Base-by-base conservation (phyloP, 1,284 basidiomycete species). In the Anthracocystis panici-leucophaei region DNA sequence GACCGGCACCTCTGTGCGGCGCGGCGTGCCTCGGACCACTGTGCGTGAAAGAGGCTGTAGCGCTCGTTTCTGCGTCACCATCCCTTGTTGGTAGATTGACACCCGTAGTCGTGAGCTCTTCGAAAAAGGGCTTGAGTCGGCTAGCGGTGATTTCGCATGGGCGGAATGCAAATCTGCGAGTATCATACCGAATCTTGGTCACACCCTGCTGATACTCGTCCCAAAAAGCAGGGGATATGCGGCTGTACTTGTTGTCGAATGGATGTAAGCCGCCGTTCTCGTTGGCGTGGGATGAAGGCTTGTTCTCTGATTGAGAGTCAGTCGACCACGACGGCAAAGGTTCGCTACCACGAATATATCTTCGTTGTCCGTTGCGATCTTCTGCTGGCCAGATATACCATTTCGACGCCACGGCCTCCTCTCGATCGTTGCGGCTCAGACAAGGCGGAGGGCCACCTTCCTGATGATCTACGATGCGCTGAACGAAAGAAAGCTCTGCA, bases 111-210 rank as follows among this genome's bases (percentile, higher is more conserved):
- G 52, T 56, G 12, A 77, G 35, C 41, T 78, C 62, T 44, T 77
- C 68, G 25, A 80, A 74, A 42, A 77, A 80, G 1, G 63, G 61
- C 10, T 38, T 64, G 8, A 82, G 63, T 1, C 75, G 72, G 33
- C 68, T 70, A 4, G 79, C 77, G 4, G 74, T 64, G 58, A 78
- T 77, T 44, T 80, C 80, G 51, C 71, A 69, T 0, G 80, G 78
- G 10, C 75, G 64, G n/a, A 80, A 73, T 5, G 80, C 65, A 54
- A 82, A 80, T 33, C 77, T 78, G 48, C 74, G 75, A 2, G 80
- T 82, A 29, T 82, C 80, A 57, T 77, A 82, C 10, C 80, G 74
- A 16, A 82, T 51, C 20, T 73, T 55, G 0, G 62, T 72, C 18
- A 73, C 48, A 23, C 78, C 74, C 11, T 64, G 76, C 20, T 35